Base-by-base conservation (phyloP, 2,329 filamentous ascomycete species). In the Pseudocercospora crystallina region DNA sequence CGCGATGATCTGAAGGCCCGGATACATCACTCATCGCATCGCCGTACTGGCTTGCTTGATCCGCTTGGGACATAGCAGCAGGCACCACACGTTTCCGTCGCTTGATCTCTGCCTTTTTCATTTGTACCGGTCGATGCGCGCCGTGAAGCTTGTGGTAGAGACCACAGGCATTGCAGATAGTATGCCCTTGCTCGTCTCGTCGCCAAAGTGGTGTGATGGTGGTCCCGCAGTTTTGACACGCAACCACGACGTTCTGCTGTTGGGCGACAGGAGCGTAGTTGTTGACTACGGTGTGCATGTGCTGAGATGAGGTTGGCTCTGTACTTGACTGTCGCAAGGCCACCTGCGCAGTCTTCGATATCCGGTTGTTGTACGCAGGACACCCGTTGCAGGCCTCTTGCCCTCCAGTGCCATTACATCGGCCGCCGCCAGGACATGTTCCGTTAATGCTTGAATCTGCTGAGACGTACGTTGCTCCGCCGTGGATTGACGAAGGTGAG, bases 61-160 rank as follows among this genome's bases (percentile, higher is more conserved):
- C 55, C 20, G 49, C 43, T 39, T 49, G 47, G 5, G 75, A 46
- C 73, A 70, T 49, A 76, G 76, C 48, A 75, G 88, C 90, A 13
- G 92, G 91, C 37, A 97, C 91, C 5, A 97, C 90, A 51, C 94
- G 85, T 77, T 97, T 97, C 54, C 94, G 81, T 56, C 94, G 83
- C 72, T 99, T 97, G 69, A 99, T 99, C 20, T 95, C 88, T 2
- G 90, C 87, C 71, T 96, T 97, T 72, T 97, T 99, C 94, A 99
- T 97, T n/a, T 90, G 90, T 5, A 94, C 89, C 0, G 94, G 94
- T 36, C 94, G 82, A 70, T 96, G 92, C 29, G 90, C 85, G 47
- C 91, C 91, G 68, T 99, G 94, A 2, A 99, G 83, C 71, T 97
- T 97, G 75, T 95, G 90, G 70, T 99, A 99, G 2, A 99, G 76